A percentile compares a stretch with the other conserved stretches of the same genome.
Evolutionary conservation across 805 yeast species (phyloP).

Genomic region (Ogataea saltuana): DNA sequence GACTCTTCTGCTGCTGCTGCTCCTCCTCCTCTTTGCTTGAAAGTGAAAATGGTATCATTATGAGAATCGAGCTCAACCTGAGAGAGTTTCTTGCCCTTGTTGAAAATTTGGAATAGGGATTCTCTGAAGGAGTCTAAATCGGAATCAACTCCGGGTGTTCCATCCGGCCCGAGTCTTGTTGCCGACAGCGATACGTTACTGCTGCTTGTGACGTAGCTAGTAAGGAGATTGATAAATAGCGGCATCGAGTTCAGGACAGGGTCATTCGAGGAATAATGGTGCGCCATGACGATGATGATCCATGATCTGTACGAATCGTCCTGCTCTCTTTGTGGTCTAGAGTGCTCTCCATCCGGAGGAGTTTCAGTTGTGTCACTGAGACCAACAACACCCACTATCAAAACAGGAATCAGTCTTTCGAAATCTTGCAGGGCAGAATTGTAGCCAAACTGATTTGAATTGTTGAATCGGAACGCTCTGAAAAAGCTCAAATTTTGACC

Average conservation of each 20-base stretch:
- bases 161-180: conserved; percentile 5
- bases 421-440: conserved; percentile 14
- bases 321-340: neutral
- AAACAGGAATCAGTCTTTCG: conserved; percentile 30
- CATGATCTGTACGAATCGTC: conserved; percentile 44
- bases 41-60: conserved; percentile 18
- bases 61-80: conserved; percentile 21
- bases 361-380: conserved; percentile 19
- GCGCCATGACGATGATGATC: conserved; percentile 65
- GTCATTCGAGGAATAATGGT: conserved; percentile 42
- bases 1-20: neutral
- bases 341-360: too few species aligned
- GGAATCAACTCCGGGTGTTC: conserved; percentile 12
- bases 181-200: conserved; percentile 13
- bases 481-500: conserved; percentile 37
- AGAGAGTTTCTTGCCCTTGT: conserved; percentile 18
- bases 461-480: conserved; percentile 45
- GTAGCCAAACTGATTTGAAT: conserved; percentile 21
- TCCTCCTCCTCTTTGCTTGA: too few species aligned
- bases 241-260: conserved; percentile 48
- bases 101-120: conserved; percentile 25
- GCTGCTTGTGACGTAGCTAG: conserved; percentile 24
- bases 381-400: conserved; percentile 36
- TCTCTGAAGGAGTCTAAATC: conserved; percentile 26
- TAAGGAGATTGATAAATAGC: conserved; percentile 25